Percentiles rank a stretch among this genome's conserved stretches.
Conservation (phyloP, 257 asterid species). For the Plantago major region DNA sequence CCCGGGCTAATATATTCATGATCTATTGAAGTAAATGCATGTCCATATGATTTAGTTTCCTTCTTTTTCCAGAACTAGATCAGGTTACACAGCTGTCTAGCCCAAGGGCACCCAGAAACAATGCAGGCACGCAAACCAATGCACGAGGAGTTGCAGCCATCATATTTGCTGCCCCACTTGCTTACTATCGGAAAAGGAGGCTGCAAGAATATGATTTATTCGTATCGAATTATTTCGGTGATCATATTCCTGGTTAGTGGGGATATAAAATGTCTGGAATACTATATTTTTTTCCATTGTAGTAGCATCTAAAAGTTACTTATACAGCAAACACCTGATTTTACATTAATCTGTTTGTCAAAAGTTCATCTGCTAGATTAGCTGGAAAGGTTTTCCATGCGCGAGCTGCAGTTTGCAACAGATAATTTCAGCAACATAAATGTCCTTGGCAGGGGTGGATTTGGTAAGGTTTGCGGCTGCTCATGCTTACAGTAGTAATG, state of each 20-base stretch:
- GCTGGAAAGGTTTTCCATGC: constrained; percentile 76
- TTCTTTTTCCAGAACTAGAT: too few relatives aligned
- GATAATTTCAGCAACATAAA: constrained; percentile 67
- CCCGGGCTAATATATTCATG: too few relatives aligned
- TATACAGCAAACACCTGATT: not conserved
- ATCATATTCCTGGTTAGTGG: constrained; percentile 85
- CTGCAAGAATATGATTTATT: constrained; percentile 38
- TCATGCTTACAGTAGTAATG: constrained; percentile 40
- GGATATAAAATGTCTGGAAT: not conserved
- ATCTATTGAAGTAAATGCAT: too few relatives aligned
- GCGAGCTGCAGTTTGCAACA: constrained; percentile 79
- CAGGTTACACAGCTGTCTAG: too few relatives aligned
- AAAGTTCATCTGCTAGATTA: constrained; percentile 94
- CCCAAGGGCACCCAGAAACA: too few relatives aligned
- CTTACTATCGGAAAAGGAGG: constrained; percentile 66
- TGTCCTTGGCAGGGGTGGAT: too few relatives aligned
- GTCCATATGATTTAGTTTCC: too few relatives aligned
- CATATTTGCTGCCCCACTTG: constrained; percentile 82
- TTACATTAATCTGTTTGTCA: constrained; percentile 28
- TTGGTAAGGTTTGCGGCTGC: too few relatives aligned
- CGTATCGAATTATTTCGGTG: constrained; percentile 51
- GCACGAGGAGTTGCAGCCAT: constrained; percentile 95
- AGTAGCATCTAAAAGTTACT: too few relatives aligned
- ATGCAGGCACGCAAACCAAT: constrained; percentile 83
- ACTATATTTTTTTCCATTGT: not conserved